Base-by-base conservation (phyloP, 1,284 basidiomycete genomes). In the Puccinia horiana region DNA sequence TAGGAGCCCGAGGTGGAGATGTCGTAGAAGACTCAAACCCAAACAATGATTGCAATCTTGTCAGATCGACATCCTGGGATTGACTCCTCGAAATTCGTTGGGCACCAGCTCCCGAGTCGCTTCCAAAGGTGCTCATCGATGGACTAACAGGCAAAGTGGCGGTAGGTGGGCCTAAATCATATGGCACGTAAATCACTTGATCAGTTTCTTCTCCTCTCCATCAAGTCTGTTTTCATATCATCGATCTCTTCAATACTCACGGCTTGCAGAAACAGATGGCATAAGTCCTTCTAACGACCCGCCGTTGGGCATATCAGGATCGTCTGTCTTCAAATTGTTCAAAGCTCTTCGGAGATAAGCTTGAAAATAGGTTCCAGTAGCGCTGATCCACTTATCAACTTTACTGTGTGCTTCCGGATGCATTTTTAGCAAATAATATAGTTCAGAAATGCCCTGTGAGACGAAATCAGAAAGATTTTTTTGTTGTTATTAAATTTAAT, bases 401-500 rank as follows among this genome's bases (percentile, higher is more conserved):
- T 92, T 92, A 5, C 90, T 89, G 85, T 92, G 91, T 86, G 96
- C 95, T 84, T 94, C 92, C 0, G 96, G 96, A 86, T 98, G 92
- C 42, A 92, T 91, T 87, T 96, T 96, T 85, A 97, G 88, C 89
- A 96, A 98, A 67, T 95, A 92, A 86, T 98, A 95, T 58, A 99
- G 88, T 84, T 96, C 94, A n/a, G 94, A 95, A 82, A 99, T 96
- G 5, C 94, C 95, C 88, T 76, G 49, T 56, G 20, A 35, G 37
- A 67, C 26, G n/a, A 49, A 67, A 67, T 12, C 0, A 56, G 8
- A 58, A 20, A 23, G 20, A 32, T 23, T 16, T 20, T 52, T 16
- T 52, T 52, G 44, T 23, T 4, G 4, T 52, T 52, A 4, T 52
- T 20, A 65, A 65, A 20, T 40, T 65, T 69, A 23, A 14, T 70